phyloP scores from a whole-genome alignment of 345 rosid genomes.

The Arabis hirsuta region DNA sequence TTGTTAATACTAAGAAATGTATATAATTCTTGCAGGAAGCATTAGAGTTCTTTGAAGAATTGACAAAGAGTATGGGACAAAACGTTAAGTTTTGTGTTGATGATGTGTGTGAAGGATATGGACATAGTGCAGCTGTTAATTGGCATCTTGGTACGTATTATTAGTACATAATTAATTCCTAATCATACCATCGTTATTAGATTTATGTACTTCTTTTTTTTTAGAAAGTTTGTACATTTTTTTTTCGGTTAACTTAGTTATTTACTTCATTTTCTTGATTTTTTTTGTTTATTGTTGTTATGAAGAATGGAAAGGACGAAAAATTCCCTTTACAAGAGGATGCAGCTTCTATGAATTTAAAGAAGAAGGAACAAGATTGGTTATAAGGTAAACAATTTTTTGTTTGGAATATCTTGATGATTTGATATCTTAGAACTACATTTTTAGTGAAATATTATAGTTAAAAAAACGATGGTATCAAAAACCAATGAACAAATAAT shows the following conservation, averaged over 20 bases:
- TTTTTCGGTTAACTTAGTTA: not conserved
- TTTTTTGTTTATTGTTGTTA: not conserved
- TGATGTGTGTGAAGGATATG: conserved; percentile 62
- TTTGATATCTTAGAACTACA: not conserved
- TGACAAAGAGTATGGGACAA: conserved; percentile 65
- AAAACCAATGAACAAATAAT: not conserved
- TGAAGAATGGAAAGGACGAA: conserved; percentile 73
- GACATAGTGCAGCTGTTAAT: conserved; percentile 57
- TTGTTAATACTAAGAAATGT: not conserved
- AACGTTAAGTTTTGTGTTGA: conserved; percentile 68
- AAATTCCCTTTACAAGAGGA: conserved; percentile 75
- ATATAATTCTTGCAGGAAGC: conserved; percentile 56
- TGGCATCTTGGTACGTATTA: conserved; percentile 73
- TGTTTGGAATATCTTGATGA: not conserved
- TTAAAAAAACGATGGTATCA: too few species aligned
- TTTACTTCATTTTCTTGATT: not conserved
- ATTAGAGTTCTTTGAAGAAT: conserved; percentile 56
- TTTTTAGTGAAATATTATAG: not conserved
- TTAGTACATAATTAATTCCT: conserved; percentile 1
- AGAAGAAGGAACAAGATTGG: conserved; percentile 45
- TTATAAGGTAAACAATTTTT: conserved; percentile 50
- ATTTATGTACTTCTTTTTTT: not conserved
- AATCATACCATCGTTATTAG: not conserved
- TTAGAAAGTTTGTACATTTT: too few species aligned
- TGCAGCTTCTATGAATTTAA: conserved; percentile 80